These are phyloP conservation scores for Ophiosphaerella herpotricha DNA, from an alignment of 2,329 filamentous ascomycete genomes.

Conservation along the genomic window DNA sequence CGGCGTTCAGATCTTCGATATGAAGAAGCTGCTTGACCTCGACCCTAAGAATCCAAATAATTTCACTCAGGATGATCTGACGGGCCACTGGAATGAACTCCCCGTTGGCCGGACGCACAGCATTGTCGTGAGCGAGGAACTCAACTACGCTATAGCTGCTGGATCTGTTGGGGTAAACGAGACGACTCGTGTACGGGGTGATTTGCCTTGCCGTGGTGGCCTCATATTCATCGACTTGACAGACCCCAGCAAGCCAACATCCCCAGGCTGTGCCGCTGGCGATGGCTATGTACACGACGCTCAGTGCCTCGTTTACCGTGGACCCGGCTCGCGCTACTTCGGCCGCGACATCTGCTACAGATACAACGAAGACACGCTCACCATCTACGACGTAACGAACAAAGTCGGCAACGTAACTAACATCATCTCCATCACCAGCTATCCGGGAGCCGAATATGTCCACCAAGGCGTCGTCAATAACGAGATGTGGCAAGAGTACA, in stretches of 20 bases:
- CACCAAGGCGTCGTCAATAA: slow-evolving; percentile 55
- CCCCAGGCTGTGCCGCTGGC: slow-evolving; percentile 56
- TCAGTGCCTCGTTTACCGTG: slow-evolving; percentile 60
- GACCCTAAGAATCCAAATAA: slow-evolving; percentile 28
- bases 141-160: slow-evolving; percentile 35
- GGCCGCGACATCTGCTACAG: slow-evolving; percentile 60
- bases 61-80: slow-evolving; percentile 32
- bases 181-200: slow-evolving; percentile 28
- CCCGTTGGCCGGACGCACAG: slow-evolving; percentile 40
- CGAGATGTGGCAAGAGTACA: slow-evolving; percentile 30
- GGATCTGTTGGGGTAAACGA: slow-evolving; percentile 32
- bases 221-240: slow-evolving; percentile 62
- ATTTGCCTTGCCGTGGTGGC: slow-evolving; percentile 53
- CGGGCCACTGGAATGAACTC: slow-evolving; percentile 30
- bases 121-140: slow-evolving; percentile 37
- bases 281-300: slow-evolving; percentile 66
- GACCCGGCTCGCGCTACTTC: slow-evolving; percentile 54
- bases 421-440: slow-evolving; percentile 58
- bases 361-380: slow-evolving; percentile 59
- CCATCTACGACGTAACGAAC: slow-evolving; percentile 56
- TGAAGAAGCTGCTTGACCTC: slow-evolving; percentile 51
- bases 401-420: slow-evolving; percentile 46
- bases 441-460: slow-evolving; percentile 59
- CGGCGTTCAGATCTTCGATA: slow-evolving; percentile 65
- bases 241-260: slow-evolving; percentile 56